A percentile compares a stretch with the other conserved stretches of the same genome.
phyloP scores from a whole-genome alignment of 2,329 filamentous ascomycete genomes.

The Claviceps spartinae region DNA sequence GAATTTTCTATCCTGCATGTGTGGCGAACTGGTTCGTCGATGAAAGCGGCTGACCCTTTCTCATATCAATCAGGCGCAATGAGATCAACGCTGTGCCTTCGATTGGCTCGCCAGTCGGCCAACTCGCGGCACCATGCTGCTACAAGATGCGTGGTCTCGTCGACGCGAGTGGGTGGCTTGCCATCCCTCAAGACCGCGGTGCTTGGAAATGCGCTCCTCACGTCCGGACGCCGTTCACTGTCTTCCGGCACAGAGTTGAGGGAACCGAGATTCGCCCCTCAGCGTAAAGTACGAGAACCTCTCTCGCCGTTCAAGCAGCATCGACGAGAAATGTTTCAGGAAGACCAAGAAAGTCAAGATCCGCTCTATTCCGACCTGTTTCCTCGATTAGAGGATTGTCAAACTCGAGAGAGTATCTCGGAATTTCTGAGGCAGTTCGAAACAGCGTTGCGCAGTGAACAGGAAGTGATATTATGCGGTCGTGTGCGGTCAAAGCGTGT shows the following conservation, averaged over 20 bases:
- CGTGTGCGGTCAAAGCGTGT: constrained; percentile 60
- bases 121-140: constrained; percentile 2
- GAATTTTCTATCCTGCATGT: neutral
- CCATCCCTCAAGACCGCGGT: neutral
- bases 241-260: constrained; percentile 9
- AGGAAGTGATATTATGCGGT: constrained; percentile 31
- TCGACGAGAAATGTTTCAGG: constrained; percentile 18
- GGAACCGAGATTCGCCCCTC: constrained; percentile 8
- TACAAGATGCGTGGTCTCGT: neutral
- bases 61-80: constrained; percentile 18
- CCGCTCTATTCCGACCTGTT: constrained; percentile 22
- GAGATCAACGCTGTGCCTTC: constrained; percentile 24
- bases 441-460: constrained; percentile 19
- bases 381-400: constrained; percentile 19
- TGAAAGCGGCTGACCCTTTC: constrained; percentile 2
- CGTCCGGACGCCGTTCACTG: constrained; percentile 6
- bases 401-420: neutral
- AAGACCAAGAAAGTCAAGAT: constrained; percentile 20
- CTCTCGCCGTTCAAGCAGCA: constrained; percentile 24
- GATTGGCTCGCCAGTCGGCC: constrained; percentile 20
- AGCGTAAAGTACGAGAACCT: constrained; percentile 11
- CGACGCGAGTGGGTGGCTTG: constrained; percentile 1
- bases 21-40: neutral
- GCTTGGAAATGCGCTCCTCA: neutral
- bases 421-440: constrained; percentile 3